Evolutionary conservation across 441 rosid species (phyloP), one percentile per base, ranked within the genome.

Genomic region (Eutrema salsugineum): DNA sequence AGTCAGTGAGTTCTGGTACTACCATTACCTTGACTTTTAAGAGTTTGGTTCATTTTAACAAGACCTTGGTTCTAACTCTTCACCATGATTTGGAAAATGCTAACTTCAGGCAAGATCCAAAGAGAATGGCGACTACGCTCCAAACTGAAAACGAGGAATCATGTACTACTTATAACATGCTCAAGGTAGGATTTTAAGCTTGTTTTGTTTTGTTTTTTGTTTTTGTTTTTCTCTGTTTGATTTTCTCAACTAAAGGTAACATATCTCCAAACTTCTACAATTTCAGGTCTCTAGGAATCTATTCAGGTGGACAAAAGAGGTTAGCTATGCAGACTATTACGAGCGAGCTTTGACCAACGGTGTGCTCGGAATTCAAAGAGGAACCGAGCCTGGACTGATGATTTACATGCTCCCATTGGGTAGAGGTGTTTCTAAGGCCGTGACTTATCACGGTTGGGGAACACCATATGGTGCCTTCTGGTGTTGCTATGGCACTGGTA

Each of bases 401-500:
- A 92, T 95, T 66, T 92, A 92, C 88, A 88, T 92, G 98, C 98
- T 95, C 47, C 99, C 99, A 63, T 85, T 80, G 36, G 80, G 81
- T 39, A 88, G 66, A 30, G 97, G 99, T 48, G 83, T 81, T 63
- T 92, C 98, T 49, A 92, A 91, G 75, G 93, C 91, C 4, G 76
- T 53, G 67, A 87, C 87, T 81, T 71, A 76, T 72, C 99, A 92
- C 58, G 82, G 91, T 54, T 95, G 99, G 99, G 99, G 97, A 78
- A 86, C 91, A 63, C 82, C 77, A 11, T 81, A 79, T 30, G 63
- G 82, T 55, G 66, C 94, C 19, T 95, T 95, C 74, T 95, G 99
- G 99, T 95, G 99, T 87, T 95, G 98, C 77, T 95, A 95, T 80
- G 98, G 97, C 73, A 92, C 98, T 81, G 99, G 99, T 91, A 40